These are phyloP conservation scores for Bryoerythrophyllum caledonicum DNA, from an alignment of 225 moss, liverwort and hornwort species.

Conservation along the genomic window DNA sequence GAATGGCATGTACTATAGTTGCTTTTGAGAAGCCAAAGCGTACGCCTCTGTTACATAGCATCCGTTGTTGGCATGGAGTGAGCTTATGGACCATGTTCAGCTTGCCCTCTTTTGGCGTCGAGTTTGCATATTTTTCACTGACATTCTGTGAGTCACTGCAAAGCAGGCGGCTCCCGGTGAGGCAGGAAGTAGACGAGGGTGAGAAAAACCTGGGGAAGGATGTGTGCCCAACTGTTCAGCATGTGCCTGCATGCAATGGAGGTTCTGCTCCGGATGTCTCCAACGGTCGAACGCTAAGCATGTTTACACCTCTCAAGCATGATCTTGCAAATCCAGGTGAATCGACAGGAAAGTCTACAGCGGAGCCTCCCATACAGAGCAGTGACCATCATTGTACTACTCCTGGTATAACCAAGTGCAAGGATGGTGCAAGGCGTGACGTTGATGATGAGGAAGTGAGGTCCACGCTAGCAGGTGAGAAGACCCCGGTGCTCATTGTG, in stretches of 20 bases:
- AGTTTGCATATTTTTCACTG: neutral
- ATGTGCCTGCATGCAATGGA: conserved; percentile 11
- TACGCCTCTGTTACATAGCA: neutral
- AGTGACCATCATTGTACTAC: neutral
- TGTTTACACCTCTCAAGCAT: conserved; percentile 4
- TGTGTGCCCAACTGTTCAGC: conserved; percentile 1
- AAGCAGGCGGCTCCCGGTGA: conserved; percentile 31
- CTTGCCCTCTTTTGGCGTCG: neutral
- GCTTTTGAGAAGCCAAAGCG: neutral
- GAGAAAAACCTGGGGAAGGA: conserved; percentile 2
- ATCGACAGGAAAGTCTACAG: neutral
- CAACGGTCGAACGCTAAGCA: neutral
- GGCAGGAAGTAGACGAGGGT: conserved; percentile 7
- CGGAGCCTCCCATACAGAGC: conserved; percentile 1
- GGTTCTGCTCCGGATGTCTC: neutral
- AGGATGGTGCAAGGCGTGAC: neutral
- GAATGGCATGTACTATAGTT: conserved; percentile 2
- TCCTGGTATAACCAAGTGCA: neutral
- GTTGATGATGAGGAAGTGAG: conserved; percentile 19
- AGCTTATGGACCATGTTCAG: neutral
- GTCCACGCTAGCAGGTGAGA: conserved; percentile 10
- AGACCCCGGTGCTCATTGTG: neutral
- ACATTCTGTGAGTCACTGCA: conserved; percentile 10
- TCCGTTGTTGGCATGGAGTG: neutral
- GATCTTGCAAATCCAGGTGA: conserved; percentile 25